A percentile compares a stretch with the other conserved stretches of the same genome.
Evolutionary conservation across 441 rosid genomes (phyloP).

Genomic region (Lepidium campestre): DNA sequence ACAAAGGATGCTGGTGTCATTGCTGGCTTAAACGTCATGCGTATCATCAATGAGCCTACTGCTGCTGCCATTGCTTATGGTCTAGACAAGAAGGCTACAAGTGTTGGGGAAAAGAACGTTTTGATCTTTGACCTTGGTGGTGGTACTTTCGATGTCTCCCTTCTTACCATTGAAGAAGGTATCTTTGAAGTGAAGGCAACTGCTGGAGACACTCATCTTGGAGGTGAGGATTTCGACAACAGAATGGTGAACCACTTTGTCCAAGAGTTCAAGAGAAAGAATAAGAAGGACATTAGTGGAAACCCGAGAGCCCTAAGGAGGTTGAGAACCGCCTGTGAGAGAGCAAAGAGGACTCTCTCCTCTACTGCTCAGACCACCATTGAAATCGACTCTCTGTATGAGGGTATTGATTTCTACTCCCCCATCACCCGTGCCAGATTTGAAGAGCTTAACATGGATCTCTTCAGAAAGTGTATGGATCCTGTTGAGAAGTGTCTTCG

Average conservation of each 20-base stretch:
- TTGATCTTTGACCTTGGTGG: constrained; percentile 58
- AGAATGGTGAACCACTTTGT: constrained; percentile 69
- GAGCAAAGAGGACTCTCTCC: constrained; percentile 60
- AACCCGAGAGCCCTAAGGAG: constrained; percentile 57
- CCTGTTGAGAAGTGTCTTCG: constrained; percentile 61
- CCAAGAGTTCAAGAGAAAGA: constrained; percentile 58
- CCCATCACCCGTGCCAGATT: constrained; percentile 54
- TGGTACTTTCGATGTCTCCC: constrained; percentile 63
- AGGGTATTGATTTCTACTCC: constrained; percentile 51
- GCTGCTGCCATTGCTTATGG: constrained; percentile 61
- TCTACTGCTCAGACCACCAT: constrained; percentile 58
- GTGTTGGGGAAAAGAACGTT: constrained; percentile 55
- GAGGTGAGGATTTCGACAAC: constrained; percentile 57
- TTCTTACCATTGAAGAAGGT: constrained; percentile 56
- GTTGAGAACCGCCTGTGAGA: constrained; percentile 55
- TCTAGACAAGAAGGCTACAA: constrained; percentile 54
- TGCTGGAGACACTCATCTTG: constrained; percentile 56
- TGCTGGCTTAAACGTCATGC: constrained; percentile 58
- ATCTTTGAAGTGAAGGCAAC: constrained; percentile 57
- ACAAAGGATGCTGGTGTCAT: constrained; percentile 62
- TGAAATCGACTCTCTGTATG: constrained; percentile 51
- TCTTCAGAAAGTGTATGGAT: constrained; percentile 60
- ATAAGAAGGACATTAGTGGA: constrained; percentile 55
- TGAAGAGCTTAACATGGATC: constrained; percentile 60
- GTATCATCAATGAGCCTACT: constrained; percentile 56